Conservation (phyloP, 768 basidiomycete species). For the Russula foetens region DNA sequence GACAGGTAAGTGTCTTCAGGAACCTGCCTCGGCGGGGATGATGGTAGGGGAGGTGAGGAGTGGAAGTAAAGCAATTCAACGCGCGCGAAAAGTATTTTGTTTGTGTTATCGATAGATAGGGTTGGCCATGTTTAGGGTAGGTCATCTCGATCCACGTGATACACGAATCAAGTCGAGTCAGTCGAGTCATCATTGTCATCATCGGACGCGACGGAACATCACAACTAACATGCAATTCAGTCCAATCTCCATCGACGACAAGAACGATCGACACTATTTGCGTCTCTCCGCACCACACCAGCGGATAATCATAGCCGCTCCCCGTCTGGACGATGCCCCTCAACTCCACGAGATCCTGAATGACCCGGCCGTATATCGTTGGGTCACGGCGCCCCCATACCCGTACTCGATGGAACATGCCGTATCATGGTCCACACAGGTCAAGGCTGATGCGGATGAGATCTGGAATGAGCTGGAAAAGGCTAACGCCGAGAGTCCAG, state of each 20-base stretch:
- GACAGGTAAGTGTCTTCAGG: slow-evolving; percentile 8
- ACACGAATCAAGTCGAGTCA: no score
- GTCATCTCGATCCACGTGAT: neutral
- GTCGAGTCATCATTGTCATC: no score
- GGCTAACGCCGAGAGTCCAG: slow-evolving; percentile 28
- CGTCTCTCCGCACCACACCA: slow-evolving; percentile 43
- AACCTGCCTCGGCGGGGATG: slow-evolving; percentile 8
- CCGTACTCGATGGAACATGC: slow-evolving; percentile 45
- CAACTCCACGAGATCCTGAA: slow-evolving; percentile 36
- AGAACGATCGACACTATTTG: slow-evolving; percentile 47
- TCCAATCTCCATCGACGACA: slow-evolving; percentile 30
- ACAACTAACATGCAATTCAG: neutral
- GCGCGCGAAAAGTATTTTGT: slow-evolving; percentile 9
- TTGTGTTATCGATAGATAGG: slow-evolving; percentile 33
- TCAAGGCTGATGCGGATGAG: slow-evolving; percentile 20
- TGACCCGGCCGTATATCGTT: slow-evolving; percentile 38
- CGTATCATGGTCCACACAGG: slow-evolving; percentile 28
- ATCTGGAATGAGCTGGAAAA: slow-evolving; percentile 21
- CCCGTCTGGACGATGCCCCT: slow-evolving; percentile 38
- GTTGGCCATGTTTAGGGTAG: slow-evolving; percentile 8
- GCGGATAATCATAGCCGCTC: slow-evolving; percentile 52
- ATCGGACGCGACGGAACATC: no score
- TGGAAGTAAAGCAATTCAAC: neutral
- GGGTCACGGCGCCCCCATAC: slow-evolving; percentile 41
- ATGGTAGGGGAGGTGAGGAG: neutral